A percentile compares a stretch with the other conserved stretches of the same genome.
phyloP scores from a whole-genome alignment of 768 basidiomycete genomes.

The Termitomyces sp. region DNA sequence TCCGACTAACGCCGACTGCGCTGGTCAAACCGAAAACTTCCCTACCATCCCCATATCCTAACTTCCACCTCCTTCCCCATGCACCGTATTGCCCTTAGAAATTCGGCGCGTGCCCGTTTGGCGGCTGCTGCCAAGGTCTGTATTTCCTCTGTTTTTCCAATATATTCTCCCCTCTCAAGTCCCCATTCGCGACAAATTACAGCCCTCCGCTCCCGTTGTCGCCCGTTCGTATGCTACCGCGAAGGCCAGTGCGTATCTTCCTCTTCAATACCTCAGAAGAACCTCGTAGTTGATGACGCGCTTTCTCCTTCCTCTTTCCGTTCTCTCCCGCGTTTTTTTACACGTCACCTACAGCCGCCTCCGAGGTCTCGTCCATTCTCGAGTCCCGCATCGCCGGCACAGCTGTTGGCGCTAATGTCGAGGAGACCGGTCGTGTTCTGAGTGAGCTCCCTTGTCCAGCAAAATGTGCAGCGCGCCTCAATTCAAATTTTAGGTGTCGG shows the following conservation, averaged over 20 bases:
- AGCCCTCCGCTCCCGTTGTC: slow-evolving; percentile 48
- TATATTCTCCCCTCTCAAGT: slow-evolving; percentile 14
- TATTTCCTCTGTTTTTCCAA: slow-evolving; percentile 18
- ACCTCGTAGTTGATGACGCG: slow-evolving; percentile 20
- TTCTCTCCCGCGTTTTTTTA: slow-evolving; percentile 19
- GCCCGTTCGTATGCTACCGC: slow-evolving; percentile 94
- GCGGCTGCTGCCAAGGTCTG: slow-evolving; percentile 64
- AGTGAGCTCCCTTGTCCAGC: slow-evolving; percentile 52
- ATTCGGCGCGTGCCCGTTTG: slow-evolving; percentile 77
- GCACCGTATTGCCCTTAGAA: slow-evolving; percentile 86
- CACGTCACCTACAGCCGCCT: slow-evolving; percentile 72
- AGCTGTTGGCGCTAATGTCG: slow-evolving; percentile 87
- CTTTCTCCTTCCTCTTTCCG: slow-evolving; percentile 18
- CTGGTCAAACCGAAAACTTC: slow-evolving; percentile 39
- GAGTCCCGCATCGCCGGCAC: slow-evolving; percentile 97
- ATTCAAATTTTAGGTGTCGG: slow-evolving; percentile 70
- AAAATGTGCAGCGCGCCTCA: slow-evolving; percentile 15
- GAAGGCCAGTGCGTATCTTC: slow-evolving; percentile 77
- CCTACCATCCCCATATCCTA: slow-evolving; percentile 38
- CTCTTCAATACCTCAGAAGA: slow-evolving; percentile 1
- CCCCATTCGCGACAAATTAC: slow-evolving; percentile 19
- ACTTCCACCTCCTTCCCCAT: slow-evolving; percentile 53
- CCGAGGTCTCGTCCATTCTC: slow-evolving; percentile 98
- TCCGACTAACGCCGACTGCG: slow-evolving; percentile 46
- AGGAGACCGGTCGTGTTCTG: slow-evolving; percentile 98